Conservation (phyloP, 345 rosid species). For the Raphanus raphanistrum region DNA sequence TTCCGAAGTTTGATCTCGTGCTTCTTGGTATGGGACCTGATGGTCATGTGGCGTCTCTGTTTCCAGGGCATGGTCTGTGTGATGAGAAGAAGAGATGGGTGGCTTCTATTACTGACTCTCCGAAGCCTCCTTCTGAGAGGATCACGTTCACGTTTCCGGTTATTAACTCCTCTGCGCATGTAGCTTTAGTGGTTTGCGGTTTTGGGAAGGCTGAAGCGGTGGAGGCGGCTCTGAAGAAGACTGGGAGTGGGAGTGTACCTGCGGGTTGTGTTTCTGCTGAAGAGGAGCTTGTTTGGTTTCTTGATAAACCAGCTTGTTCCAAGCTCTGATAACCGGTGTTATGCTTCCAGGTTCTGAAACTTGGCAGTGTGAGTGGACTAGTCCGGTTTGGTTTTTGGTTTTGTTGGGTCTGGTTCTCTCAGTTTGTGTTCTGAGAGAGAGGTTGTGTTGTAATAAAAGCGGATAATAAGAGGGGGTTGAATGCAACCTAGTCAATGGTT, state of each 20-base stretch:
- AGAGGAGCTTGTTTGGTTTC: slow-evolving; percentile 75
- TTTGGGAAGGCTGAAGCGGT: slow-evolving; percentile 65
- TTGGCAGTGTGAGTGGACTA: not conserved
- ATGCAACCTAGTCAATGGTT: not conserved
- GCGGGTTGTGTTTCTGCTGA: slow-evolving; percentile 68
- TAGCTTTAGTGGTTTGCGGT: slow-evolving; percentile 72
- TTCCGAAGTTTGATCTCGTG: slow-evolving; percentile 83
- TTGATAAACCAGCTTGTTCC: slow-evolving; percentile 80
- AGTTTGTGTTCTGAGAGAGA: slow-evolving; percentile 9
- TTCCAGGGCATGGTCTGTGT: slow-evolving; percentile 72
- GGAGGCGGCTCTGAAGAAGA: slow-evolving; percentile 48
- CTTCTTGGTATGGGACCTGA: slow-evolving; percentile 94
- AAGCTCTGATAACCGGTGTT: slow-evolving; percentile 43
- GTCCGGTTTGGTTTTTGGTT: slow-evolving; percentile 23
- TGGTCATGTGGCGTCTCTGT: slow-evolving; percentile 86
- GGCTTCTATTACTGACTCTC: slow-evolving; percentile 66
- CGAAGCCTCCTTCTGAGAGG: slow-evolving; percentile 84
- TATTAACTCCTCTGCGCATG: slow-evolving; percentile 68
- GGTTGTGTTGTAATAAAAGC: slow-evolving; percentile 28
- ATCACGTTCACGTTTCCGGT: slow-evolving; percentile 86
- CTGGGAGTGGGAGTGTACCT: slow-evolving; percentile 46
- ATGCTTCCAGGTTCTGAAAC: not conserved
- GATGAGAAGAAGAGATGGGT: slow-evolving; percentile 78
- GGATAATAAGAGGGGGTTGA: not conserved
- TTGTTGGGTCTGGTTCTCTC: slow-evolving; percentile 5